Percentiles rank a stretch among this genome's conserved stretches.
These are phyloP conservation scores for Thalassiosira ordinaria DNA, from an alignment of 352 stramenopile genomes.

Conservation along the genomic window DNA sequence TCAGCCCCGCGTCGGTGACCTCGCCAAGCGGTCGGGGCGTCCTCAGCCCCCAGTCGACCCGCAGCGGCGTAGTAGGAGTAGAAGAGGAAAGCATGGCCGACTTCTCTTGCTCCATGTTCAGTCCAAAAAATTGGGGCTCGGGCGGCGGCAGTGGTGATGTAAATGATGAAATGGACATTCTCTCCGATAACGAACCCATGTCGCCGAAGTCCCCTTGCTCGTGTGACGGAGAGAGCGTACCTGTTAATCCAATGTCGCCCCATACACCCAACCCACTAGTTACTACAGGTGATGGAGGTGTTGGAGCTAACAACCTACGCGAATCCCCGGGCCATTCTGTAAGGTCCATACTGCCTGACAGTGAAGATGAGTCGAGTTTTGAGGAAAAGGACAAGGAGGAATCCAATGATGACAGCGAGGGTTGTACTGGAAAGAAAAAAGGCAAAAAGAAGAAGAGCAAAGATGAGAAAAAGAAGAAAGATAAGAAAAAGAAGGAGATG, in stretches of 20 bases:
- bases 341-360: too few relatives aligned
- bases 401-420: too few relatives aligned
- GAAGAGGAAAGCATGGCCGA: conserved; percentile 2
- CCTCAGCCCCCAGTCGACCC: not conserved
- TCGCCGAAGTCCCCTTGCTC: not conserved
- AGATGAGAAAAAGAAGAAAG: not conserved
- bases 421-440: not conserved
- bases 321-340: too few relatives aligned
- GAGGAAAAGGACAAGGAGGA: too few relatives aligned
- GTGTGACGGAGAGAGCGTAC: too few relatives aligned
- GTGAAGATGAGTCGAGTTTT: too few relatives aligned
- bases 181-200: conserved; percentile 3
- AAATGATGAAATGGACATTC: not conserved
- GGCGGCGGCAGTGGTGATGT: not conserved
- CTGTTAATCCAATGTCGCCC: too few relatives aligned
- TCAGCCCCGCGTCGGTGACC: too few relatives aligned
- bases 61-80: not conserved
- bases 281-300: too few relatives aligned
- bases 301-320: too few relatives aligned
- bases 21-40: too few relatives aligned
- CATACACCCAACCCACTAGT: too few relatives aligned
- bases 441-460: conserved; percentile 6
- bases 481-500: not conserved
- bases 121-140: conserved; percentile 12
- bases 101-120: conserved; percentile 21